Percentiles rank a stretch among this genome's conserved stretches.
Evolutionary conservation across 805 yeast species (phyloP).

Genomic region (Wickerhamiella occidentalis): DNA sequence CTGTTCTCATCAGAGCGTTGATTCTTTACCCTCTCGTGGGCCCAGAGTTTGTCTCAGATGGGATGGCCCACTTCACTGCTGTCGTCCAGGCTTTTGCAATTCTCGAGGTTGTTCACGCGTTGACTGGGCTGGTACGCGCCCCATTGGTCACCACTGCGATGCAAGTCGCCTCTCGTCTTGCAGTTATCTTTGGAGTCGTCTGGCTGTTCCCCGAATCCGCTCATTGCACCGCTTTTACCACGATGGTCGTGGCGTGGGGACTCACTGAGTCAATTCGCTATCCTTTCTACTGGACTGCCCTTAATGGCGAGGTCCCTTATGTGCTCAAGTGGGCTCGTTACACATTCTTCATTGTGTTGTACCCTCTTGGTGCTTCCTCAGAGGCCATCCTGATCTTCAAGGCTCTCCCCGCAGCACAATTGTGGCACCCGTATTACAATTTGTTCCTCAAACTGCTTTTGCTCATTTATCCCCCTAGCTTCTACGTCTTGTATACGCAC

Average conservation of each 20-base stretch:
- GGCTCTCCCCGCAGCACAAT: constrained; percentile 56
- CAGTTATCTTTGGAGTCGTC: constrained; percentile 75
- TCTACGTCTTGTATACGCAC: constrained; percentile 70
- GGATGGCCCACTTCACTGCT: constrained; percentile 47
- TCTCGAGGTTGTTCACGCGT: constrained; percentile 68
- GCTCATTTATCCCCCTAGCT: constrained; percentile 70
- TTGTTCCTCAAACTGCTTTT: constrained; percentile 45
- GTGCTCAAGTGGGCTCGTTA: constrained; percentile 64
- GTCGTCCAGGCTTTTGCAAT: constrained; percentile 67
- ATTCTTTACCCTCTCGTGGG: constrained; percentile 37
- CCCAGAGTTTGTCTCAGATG: constrained; percentile 52
- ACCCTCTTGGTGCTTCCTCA: constrained; percentile 86
- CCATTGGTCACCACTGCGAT: constrained; percentile 73
- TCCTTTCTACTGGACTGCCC: constrained; percentile 56
- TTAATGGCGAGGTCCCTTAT: constrained; percentile 47
- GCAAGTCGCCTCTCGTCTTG: constrained; percentile 76
- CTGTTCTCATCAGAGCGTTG: constrained; percentile 36
- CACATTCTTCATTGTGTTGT: constrained; percentile 66
- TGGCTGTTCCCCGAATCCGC: constrained; percentile 64
- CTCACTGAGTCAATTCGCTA: constrained; percentile 86
- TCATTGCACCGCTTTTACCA: constrained; percentile 39
- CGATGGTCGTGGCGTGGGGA: constrained; percentile 80
- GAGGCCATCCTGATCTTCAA: constrained; percentile 61
- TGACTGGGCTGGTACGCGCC: constrained; percentile 69
- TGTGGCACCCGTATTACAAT: constrained; percentile 37